Conservation (phyloP, 2,329 filamentous ascomycete genomes). For the Grosmannia huntii region DNA sequence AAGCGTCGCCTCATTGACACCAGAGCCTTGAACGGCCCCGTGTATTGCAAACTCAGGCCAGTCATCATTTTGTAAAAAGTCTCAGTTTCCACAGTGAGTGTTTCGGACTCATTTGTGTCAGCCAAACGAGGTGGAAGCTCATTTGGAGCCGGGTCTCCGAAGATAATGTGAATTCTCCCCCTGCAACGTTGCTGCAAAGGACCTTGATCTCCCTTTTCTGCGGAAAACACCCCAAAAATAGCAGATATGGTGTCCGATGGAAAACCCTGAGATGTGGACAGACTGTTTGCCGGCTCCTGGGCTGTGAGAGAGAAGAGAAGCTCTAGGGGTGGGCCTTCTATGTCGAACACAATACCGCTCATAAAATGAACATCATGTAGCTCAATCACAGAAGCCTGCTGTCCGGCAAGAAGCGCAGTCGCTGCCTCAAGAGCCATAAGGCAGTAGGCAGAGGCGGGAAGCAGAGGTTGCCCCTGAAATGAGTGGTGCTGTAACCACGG, state of each 20-base stretch:
- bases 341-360: slow-evolving; percentile 20
- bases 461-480: slow-evolving; percentile 29
- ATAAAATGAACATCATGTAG: slow-evolving; percentile 20
- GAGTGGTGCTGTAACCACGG: slow-evolving; percentile 16
- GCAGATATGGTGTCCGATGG: neutral
- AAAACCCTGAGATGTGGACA: neutral
- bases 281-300: neutral
- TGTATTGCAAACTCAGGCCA: slow-evolving; percentile 23
- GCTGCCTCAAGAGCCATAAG: slow-evolving; percentile 34
- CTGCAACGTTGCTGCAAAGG: slow-evolving; percentile 24
- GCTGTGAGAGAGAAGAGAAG: slow-evolving; percentile 23
- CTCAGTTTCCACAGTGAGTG: slow-evolving; percentile 17
- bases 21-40: slow-evolving; percentile 25
- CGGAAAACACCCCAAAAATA: slow-evolving; percentile 22
- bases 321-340: slow-evolving; percentile 22
- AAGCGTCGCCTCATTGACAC: slow-evolving; percentile 21
- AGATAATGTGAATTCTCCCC: slow-evolving; percentile 19
- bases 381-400: slow-evolving; percentile 17
- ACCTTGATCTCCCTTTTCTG: slow-evolving; percentile 18
- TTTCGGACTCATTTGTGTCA: slow-evolving; percentile 17
- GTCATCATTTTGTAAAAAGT: slow-evolving; percentile 30
- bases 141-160: slow-evolving; percentile 16
- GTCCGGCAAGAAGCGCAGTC: slow-evolving; percentile 15
- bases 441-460: slow-evolving; percentile 34
- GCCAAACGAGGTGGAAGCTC: slow-evolving; percentile 16